Evolutionary conservation across 805 yeast genomes (phyloP), one percentile per base, ranked within the genome.

Genomic region (Nadsonia fulvescens): DNA sequence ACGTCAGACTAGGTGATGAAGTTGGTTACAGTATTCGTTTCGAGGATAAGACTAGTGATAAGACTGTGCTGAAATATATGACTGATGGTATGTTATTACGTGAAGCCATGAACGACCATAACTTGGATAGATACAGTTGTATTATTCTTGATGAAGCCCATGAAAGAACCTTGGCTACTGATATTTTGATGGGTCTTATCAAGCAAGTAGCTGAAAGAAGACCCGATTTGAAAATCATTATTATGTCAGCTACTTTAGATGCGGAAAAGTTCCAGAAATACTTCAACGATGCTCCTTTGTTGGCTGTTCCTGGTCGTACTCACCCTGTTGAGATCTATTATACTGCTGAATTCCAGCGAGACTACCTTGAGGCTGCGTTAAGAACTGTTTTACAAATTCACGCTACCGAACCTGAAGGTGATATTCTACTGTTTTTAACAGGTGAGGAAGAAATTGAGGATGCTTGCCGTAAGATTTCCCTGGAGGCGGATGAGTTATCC

Each of bases 401-500:
- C 54, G 93, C 94, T 14, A 81, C 94, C 13, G 96, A 86, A 45
- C 92, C 71, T 22, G 82, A 71, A 34, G 96, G 96, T 36, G 96
- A 83, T 49, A 70, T 83, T 30, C 52, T 83, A 25, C 49, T 83
- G 28, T 83, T 83, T 44, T 58, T 83, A 39, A 83, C 95, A 0
- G 96, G 96, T 63, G 95, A 83, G 53, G 96, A 83, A 45, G 96
- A 83, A 53, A 89, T 86, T 47, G 98, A 89, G 53, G 95, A 86
- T 42, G 94, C 96, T 0, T 82, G 92, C 38, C 63, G 93, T 32
- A 82, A 81, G 47, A 70, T 86, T 27, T 62, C 77, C 2, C 54
- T 86, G 25, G 98, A 89, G 54, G 79, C 73, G 24, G 98, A 89
- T 44, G 91, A 75, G 40, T 54, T 89, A 44, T 61, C 75, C 14